Conservation (phyloP, 495 filamentous ascomycete species). For the Poronia punctata region DNA sequence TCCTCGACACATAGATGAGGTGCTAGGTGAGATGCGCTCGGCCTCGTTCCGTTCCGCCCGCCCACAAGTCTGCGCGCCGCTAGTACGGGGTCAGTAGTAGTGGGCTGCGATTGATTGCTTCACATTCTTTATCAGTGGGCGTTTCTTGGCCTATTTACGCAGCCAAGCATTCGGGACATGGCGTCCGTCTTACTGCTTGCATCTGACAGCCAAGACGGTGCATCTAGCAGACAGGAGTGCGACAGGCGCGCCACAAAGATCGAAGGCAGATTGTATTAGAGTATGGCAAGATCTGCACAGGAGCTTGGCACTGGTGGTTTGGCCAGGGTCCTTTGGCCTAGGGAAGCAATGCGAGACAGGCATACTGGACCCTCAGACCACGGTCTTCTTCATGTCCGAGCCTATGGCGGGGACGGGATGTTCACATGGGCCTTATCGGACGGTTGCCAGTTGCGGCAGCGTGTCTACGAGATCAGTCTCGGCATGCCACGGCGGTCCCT, state of each 20-base stretch:
- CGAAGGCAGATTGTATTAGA: background rate
- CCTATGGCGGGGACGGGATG: too few species aligned
- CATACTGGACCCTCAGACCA: too few species aligned
- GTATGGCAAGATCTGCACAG: background rate
- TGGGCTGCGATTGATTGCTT: slow-evolving; percentile 3
- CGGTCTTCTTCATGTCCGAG: too few species aligned
- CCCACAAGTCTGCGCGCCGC: slow-evolving; percentile 2
- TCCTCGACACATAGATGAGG: slow-evolving; percentile 3
- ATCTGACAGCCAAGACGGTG: slow-evolving; percentile 4
- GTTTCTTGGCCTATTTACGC: slow-evolving; percentile 8
- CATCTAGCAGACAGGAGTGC: background rate
- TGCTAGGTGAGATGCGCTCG: background rate
- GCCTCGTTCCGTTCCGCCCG: slow-evolving; percentile 10
- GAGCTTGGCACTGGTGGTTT: too few species aligned
- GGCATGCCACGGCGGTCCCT: slow-evolving; percentile 1
- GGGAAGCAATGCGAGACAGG: too few species aligned
- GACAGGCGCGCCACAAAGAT: background rate
- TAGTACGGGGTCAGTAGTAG: slow-evolving; percentile 3
- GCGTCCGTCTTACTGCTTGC: slow-evolving; percentile 11
- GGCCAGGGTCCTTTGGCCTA: too few species aligned
- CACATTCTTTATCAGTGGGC: background rate
- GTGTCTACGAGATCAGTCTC: too few species aligned
- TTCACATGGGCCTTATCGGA: too few species aligned
- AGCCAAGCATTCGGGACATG: slow-evolving; percentile 13
- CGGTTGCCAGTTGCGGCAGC: too few species aligned